Base-by-base conservation (phyloP, 1,284 basidiomycete species). In the Prillingera fragicola region DNA sequence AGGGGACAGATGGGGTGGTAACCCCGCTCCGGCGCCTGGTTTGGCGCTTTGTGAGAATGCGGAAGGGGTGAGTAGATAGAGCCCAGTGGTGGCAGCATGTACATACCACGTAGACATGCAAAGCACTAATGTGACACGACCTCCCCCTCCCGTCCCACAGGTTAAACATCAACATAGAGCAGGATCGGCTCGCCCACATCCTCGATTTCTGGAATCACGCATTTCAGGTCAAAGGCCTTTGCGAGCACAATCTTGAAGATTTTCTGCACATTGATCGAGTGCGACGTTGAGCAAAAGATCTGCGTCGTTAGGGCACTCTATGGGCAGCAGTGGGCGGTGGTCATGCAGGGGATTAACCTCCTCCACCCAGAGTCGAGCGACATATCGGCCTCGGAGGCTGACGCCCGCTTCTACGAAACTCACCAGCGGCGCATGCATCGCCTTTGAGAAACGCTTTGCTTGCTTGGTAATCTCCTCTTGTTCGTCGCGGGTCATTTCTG, bases 401-500 rank as follows among this genome's bases (percentile, higher is more conserved):
- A n/a, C n/a, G 12, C 13, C 3, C 3, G 12, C 3, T 19, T n/a
- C 19, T 28, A 28, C 15, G 0, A 1, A 22, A 55, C 63, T 41
- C 35, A 72, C 70, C 32, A 98, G 75, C 8, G 91, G 94, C 8
- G 94, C 91, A 65, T 95, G 91, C 94, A 97, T 98, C 36, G 94
- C 94, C 67, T 89, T 85, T 43, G 90, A 87, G 72, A 97, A 98
- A 55, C 92, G 82, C 69, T 92, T 90, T 29, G 91, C 90, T 80
- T 95, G 91, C 73, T 92, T 92, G 25, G 94, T 96, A 60, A 96
- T 92, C 73, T 98, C 94, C 71, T 97, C 94, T 71, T 97, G 94
- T 70, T 98, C 94, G 64, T 97, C 92, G 62, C 86, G 78, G 38
- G 91, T 84, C 70, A 97, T 88, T 18, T 87, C 86, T n/a, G 87